phyloP scores from a whole-genome alignment of 306 rosid species.

The Lablab purpureus region DNA sequence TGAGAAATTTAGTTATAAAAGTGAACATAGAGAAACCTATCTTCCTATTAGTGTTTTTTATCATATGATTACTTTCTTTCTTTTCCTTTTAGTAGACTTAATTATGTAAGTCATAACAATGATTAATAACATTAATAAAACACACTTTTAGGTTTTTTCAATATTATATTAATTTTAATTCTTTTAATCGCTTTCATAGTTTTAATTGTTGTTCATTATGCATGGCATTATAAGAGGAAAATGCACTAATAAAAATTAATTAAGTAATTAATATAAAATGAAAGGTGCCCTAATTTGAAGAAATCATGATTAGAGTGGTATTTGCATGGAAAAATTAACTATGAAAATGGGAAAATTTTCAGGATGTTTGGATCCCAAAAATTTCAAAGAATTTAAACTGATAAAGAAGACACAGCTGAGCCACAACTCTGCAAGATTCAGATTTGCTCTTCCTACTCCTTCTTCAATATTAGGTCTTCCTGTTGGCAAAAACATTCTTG shows the following conservation, averaged over 20 bases:
- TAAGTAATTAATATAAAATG: neutral
- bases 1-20: no score
- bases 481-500: slow-evolving; percentile 74
- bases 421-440: slow-evolving; percentile 67
- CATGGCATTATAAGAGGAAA: no score
- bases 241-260: neutral
- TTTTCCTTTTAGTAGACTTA: no score
- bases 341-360: neutral
- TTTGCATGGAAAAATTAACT: neutral
- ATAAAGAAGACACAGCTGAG: slow-evolving; percentile 64
- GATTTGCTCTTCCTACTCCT: slow-evolving; percentile 70
- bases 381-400: slow-evolving; percentile 70
- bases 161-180: no score
- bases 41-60: no score
- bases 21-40: no score
- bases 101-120: no score
- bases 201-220: no score
- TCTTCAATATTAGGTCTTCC: slow-evolving; percentile 82
- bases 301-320: neutral
- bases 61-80: no score
- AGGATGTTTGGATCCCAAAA: slow-evolving; percentile 71
- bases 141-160: no score
- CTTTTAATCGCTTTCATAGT: no score
- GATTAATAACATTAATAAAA: no score
- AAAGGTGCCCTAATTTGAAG: neutral